Percentiles rank a stretch among this genome's conserved stretches.
Evolutionary conservation across 352 stramenopile genomes (phyloP).

Genomic region (Phytopythium kandeliae): DNA sequence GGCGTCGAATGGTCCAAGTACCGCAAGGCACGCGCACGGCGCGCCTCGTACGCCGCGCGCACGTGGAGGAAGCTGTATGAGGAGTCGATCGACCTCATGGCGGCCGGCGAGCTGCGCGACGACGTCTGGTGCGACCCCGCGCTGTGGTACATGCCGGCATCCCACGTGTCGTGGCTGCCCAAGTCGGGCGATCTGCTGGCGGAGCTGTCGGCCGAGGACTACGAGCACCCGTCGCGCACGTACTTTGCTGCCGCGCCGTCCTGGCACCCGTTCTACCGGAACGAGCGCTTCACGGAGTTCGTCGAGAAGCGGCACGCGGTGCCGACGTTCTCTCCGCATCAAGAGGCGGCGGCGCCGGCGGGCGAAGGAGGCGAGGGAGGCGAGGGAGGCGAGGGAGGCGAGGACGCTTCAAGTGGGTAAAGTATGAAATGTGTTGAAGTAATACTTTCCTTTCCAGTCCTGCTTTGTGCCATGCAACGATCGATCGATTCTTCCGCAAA

Average conservation of each 20-base stretch:
- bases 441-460: no score
- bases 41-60: slow-evolving; percentile 27
- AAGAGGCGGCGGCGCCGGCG: background rate
- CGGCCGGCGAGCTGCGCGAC: slow-evolving; percentile 19
- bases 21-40: slow-evolving; percentile 30
- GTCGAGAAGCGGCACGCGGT: slow-evolving; percentile 8
- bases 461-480: no score
- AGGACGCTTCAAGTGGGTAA: no score
- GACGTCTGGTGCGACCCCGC: slow-evolving; percentile 38
- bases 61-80: slow-evolving; percentile 38
- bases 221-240: slow-evolving; percentile 14
- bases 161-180: slow-evolving; percentile 34
- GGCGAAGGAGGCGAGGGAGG: background rate
- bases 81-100: slow-evolving; percentile 41
- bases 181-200: slow-evolving; percentile 14
- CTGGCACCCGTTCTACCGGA: slow-evolving; percentile 25
- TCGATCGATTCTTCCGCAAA: no score
- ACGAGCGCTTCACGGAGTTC: slow-evolving; percentile 14
- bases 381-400: background rate
- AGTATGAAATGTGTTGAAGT: no score
- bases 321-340: slow-evolving; percentile 6
- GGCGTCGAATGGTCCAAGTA: slow-evolving; percentile 31
- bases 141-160: slow-evolving; percentile 41
- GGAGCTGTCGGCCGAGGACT: slow-evolving; percentile 22
- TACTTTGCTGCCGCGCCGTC: slow-evolving; percentile 4